Percentiles rank a stretch among this genome's conserved stretches.
Conservation (phyloP, 2,329 filamentous ascomycete species). For the Colletotrichum chrysophilum region DNA sequence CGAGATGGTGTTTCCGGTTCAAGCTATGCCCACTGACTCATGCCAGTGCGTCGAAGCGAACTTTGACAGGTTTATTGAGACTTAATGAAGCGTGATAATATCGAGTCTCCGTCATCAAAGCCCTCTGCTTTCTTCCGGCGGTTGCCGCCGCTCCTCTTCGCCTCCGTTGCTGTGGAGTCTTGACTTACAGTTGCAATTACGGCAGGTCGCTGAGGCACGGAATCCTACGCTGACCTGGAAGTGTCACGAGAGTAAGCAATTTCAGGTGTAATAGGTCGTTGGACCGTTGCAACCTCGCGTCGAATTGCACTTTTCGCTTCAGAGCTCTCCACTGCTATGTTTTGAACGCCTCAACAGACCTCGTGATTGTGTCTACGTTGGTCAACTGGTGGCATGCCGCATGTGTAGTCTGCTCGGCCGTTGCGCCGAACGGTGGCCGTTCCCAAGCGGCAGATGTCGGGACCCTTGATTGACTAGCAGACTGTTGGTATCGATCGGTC, state of each 20-base stretch:
- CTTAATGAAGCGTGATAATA: neutral
- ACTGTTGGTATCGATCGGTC: slow-evolving; percentile 1
- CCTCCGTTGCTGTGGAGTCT: neutral
- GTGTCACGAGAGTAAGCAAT: neutral
- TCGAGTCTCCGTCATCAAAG: slow-evolving; percentile 2
- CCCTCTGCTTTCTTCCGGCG: neutral
- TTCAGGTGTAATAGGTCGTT: neutral
- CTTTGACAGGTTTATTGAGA: slow-evolving; percentile 6
- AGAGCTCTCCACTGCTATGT: neutral
- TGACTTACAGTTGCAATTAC: neutral
- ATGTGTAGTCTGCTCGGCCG: neutral
- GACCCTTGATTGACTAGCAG: slow-evolving; percentile 5
- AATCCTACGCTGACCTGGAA: slow-evolving; percentile 12
- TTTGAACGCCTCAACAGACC: neutral
- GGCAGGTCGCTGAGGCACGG: slow-evolving; percentile 1
- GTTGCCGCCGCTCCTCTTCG: neutral
- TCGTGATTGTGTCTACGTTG: neutral
- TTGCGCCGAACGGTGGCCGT: neutral
- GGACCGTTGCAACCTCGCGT: neutral
- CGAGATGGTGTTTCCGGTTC: neutral
- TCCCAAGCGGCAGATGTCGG: neutral
- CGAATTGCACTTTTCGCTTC: neutral
- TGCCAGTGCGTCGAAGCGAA: neutral
- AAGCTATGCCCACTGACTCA: slow-evolving; percentile 13
- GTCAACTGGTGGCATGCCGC: neutral